Evolutionary conservation across 2,329 filamentous ascomycete genomes (phyloP), one percentile per base, ranked within the genome.

Genomic region (Atkinsonella texensis): DNA sequence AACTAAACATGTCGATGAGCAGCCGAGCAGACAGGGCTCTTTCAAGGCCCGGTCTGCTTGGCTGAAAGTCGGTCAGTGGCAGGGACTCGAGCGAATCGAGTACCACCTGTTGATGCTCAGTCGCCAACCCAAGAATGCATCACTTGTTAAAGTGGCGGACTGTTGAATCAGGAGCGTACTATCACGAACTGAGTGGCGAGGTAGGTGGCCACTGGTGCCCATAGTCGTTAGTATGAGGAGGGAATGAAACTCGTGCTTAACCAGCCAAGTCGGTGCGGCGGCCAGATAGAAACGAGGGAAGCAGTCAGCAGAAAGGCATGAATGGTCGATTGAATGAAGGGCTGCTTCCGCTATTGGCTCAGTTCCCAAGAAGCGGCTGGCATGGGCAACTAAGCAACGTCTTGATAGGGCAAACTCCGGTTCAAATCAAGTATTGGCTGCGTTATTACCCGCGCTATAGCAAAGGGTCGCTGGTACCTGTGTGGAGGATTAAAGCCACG

Each of bases 31-130:
- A 63, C 60, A 53, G 63, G 62, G 57, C 57, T 56, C 18, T 54
- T 50, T 33, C 49, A 55, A 56, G 51, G 63, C 59, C 61, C 62
- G 58, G 62, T 64, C 64, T 55, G 61, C 58, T 28, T 62, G 63
- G 63, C 64, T 62, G 57, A 53, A 56, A 54, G 60, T 55, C 64
- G 62, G 64, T 64, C 65, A 60, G 61, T 65, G 61, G 64, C 59
- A 62, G 60, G 62, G 63, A 65, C 65, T 66, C 63, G 64, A 61
- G 60, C 63, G 62, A 67, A 63, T 68, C 65, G 63, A 66, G 62
- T 60, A 64, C 65, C 65, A 63, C 63, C 60, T 63, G 58, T 60
- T 56, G 60, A 60, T 61, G 57, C 60, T 67, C 62, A 66, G 57
- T 64, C 61, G 56, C 61, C 63, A 59, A 60, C 61, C 58, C 62